Conservation (phyloP, 495 filamentous ascomycete genomes). For the Jackrogersella minutella region DNA sequence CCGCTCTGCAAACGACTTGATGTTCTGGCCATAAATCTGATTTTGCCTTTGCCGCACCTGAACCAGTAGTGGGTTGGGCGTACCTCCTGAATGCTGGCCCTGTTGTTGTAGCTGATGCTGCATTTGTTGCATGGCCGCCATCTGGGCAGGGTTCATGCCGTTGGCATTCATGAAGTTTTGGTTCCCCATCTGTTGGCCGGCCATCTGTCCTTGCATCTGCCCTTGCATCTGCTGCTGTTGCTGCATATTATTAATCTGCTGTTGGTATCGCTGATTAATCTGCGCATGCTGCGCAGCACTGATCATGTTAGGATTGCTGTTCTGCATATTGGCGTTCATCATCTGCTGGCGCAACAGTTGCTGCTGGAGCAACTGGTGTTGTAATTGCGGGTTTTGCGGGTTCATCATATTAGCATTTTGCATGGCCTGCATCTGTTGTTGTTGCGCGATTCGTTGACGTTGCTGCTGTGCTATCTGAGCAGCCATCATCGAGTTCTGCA, state of each 20-base stretch:
- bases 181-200: slow-evolving; percentile 46
- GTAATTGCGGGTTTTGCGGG: slow-evolving; percentile 41
- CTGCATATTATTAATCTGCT: slow-evolving; percentile 42
- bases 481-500: slow-evolving; percentile 50
- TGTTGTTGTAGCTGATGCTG: slow-evolving; percentile 36
- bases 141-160: slow-evolving; percentile 47
- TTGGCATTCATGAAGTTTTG: slow-evolving; percentile 45
- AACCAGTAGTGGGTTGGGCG: slow-evolving; percentile 37
- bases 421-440: slow-evolving; percentile 48
- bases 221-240: slow-evolving; percentile 46
- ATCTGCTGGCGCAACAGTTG: slow-evolving; percentile 49
- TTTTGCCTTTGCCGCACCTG: slow-evolving; percentile 44
- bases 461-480: slow-evolving; percentile 59
- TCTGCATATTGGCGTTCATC: slow-evolving; percentile 48
- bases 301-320: slow-evolving; percentile 31
- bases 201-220: slow-evolving; percentile 48
- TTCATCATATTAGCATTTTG: slow-evolving; percentile 51
- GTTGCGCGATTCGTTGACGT: slow-evolving; percentile 44
- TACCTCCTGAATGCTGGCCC: slow-evolving; percentile 35
- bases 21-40: slow-evolving; percentile 56
- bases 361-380: slow-evolving; percentile 48
- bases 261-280: slow-evolving; percentile 44
- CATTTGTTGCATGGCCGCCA: slow-evolving; percentile 51
- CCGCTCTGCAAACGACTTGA: slow-evolving; percentile 53
- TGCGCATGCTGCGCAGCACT: slow-evolving; percentile 56